Evolutionary conservation across 2,329 filamentous ascomycete genomes (phyloP), one percentile per base, ranked within the genome.

Genomic region (Elsinoe fawcettii): DNA sequence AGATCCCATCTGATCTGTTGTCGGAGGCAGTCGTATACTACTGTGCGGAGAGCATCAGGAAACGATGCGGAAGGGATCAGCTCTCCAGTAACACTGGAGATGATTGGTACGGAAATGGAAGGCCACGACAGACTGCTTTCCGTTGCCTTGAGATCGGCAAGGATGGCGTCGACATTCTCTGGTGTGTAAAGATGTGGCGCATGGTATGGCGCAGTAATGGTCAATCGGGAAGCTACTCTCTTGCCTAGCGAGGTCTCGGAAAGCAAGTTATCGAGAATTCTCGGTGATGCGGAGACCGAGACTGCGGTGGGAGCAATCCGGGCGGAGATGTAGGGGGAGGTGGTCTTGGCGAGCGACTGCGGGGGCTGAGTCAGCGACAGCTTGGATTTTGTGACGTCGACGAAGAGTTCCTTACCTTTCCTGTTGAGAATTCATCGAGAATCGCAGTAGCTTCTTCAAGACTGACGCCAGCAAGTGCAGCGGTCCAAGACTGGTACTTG

Each of bases 1-100:
- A 58, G 41, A 55, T 58, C 57, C 51, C 49, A 58, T 55, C 57
- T 27, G 34, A 58, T 55, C 14, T 51, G 32, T 27, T 58, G 30
- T 14, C 44, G 49, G 16, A 58, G 41, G 12, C 57, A 58, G 36
- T 55, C 57, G 20, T 55, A 25, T 2, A 47, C 34, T 27, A 51
- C 57, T 2, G 30, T 36, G 2, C 32, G 9, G 11, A 58, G 57
- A 23, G 41, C 34, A 6, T 55, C 23, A 1, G 44, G 57, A 11
- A 55, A 58, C 6, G 44, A 53, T 9, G 39, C 34, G 8, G 51
- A 22, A 23, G 49, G 20, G 9, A 58, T 49, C 11, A 34, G 4
- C n/a, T 55, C 27, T 9, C 57, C 57, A 20, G 57, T 55, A 2
- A 54, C 44, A 20, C 49, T 55, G 9, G 57, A 58, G 14, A 58